Base-by-base conservation (phyloP, 1,139 yeast genomes). In the Arxiozyma heterogenica region DNA sequence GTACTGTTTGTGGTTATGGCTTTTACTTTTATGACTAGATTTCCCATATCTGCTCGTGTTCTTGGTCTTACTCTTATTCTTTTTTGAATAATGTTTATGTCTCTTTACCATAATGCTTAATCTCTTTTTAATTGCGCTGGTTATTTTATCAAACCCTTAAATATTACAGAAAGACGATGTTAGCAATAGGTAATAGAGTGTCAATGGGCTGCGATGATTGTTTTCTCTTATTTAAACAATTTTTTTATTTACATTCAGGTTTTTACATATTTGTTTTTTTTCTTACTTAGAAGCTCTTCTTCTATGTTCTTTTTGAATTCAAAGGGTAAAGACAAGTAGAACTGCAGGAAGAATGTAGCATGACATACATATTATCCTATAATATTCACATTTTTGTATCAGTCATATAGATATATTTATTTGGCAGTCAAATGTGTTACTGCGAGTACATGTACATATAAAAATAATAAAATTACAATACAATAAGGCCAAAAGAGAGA, bases 1-100 rank as follows among this genome's bases (percentile, higher is more conserved):
- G 27, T 25, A 23, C n/a, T 50, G 49, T 41, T 50, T 47, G 46
- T 63, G 59, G 47, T 68, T 58, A 42, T 65, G 61, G n/a, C 38
- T 18, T 25, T 61, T 44, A 21, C 72, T 67, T 34, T 73, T 63
- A 20, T 64, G 56, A 15, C 66, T 56, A 25, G 64, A 57, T 9
- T 58, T 54, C 43, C 60, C 59, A 4, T 34, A 42, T 18, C 42
- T 20, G 9, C 11, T 34, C n/a, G 3, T 41, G 21, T 25, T 25
- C n/a, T 38, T 22, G 21, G 12, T 46, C 11, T 22, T 34, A 11
- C 38, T 34, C 49, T 46, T 46, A 7, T 46, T 46, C 22, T 60
- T 56, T 41, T 61, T 58, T n/a, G 59, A 54, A 51, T 62, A 66
- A 55, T 66, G 70, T 52, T 63, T 65, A 45, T 65, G 69, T 53